Conservation (phyloP, 306 rosid genomes). For the Hylodesmum podocarpum region DNA sequence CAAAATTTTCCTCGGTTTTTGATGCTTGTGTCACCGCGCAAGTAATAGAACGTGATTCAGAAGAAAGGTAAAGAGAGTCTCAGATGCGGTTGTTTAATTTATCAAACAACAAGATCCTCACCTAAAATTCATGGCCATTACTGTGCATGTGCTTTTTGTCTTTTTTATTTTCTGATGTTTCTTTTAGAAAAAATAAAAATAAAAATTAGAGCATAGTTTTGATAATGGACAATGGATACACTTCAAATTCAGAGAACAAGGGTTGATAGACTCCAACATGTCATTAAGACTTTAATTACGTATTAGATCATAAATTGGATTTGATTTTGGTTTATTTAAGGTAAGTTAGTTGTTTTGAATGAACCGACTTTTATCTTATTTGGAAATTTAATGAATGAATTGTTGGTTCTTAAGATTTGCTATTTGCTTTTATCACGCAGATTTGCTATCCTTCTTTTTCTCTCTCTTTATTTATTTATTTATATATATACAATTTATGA, state of each 20-base stretch:
- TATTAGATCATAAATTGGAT: neutral
- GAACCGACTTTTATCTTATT: neutral
- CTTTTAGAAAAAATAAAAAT: neutral
- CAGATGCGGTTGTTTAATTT: neutral
- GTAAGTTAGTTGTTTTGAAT: neutral
- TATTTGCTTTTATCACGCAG: too few species aligned
- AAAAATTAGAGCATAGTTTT: neutral
- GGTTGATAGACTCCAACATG: neutral
- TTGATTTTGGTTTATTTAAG: neutral
- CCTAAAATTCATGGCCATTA: neutral
- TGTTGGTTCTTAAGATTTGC: neutral
- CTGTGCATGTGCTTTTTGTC: neutral
- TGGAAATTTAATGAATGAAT: neutral
- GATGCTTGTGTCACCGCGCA: conserved; percentile 29
- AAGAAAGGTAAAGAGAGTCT: conserved; percentile 8
- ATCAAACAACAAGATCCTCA: neutral
- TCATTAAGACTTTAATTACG: neutral
- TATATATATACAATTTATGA: too few species aligned
- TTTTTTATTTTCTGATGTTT: neutral
- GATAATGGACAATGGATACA: neutral
- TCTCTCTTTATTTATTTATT: neutral
- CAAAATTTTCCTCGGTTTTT: neutral
- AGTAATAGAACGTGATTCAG: conserved; percentile 15
- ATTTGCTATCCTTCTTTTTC: too few species aligned
- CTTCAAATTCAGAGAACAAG: neutral